Percentiles rank a stretch among this genome's conserved stretches.
phyloP scores from a whole-genome alignment of 2,329 filamentous ascomycete species.

The Amauroascus niger region DNA sequence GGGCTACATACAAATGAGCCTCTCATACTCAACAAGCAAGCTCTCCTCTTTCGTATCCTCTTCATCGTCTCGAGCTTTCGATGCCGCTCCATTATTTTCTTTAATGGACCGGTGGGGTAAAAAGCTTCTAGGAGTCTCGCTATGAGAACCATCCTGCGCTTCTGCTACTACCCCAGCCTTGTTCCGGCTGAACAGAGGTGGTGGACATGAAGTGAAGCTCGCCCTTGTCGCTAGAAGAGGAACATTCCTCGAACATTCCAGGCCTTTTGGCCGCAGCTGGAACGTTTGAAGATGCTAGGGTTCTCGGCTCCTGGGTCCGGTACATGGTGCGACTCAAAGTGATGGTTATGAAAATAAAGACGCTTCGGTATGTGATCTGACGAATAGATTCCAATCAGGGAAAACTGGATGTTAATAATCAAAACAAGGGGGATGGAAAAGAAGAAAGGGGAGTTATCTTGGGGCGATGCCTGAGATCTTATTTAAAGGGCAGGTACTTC shows the following conservation, averaged over 20 bases:
- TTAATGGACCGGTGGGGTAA: neutral
- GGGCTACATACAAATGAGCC: neutral
- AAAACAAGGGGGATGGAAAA: no score
- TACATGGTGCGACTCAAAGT: no score
- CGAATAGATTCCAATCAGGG: no score
- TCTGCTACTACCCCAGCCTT: neutral
- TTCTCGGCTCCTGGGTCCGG: no score
- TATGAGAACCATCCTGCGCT: neutral
- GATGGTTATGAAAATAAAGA: no score
- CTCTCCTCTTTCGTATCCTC: neutral
- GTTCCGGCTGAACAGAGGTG: neutral
- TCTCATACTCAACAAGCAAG: neutral
- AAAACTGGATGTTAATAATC: no score
- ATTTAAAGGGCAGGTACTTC: no score
- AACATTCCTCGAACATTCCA: no score
- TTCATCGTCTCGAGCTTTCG: neutral
- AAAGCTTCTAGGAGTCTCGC: neutral
- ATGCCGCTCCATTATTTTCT: neutral
- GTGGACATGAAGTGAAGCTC: neutral
- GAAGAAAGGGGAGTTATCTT: no score
- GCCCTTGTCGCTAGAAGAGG: neutral
- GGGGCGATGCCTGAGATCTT: no score
- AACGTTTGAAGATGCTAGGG: no score
- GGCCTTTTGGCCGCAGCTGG: neutral
- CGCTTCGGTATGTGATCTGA: no score